Evolutionary conservation across 768 basidiomycete genomes (phyloP), one percentile per base, ranked within the genome.

Genomic region (Suillus placidus): DNA sequence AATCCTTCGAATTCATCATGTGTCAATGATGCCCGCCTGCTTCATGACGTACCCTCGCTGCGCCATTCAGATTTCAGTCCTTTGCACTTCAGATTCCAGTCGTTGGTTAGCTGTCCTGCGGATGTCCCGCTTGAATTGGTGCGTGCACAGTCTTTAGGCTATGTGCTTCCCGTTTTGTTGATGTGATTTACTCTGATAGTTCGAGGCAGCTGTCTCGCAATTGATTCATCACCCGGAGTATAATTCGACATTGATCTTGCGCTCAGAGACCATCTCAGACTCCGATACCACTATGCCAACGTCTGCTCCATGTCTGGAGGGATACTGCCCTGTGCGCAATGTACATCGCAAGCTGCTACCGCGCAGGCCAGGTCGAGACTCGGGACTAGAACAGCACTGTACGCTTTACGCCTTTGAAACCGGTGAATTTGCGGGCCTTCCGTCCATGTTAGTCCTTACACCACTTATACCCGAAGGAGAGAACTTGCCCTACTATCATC

Each of bases 191-290:
- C 57, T 42, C 60, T 42, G 57, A 20, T 67, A 95, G 93, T 97
- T 97, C 72, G 86, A 91, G 68, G 72, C 75, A 1, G 92, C 91
- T 0, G 75, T 91, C 38, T 85, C 84, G 32, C 90, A 93, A 67
- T 80, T 97, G 20, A 81, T 95, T 8, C 85, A 91, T 43, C 94
- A 97, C 72, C 96, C 96, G 7, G 96, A 98, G 72, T 93, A 94
- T 74, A 97, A 96, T 73, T 94, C 94, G 0, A 91, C 93, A 0
- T 84, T 97, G 34, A 97, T 98, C 64, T 80, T 98, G 20, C 87
- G 96, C 2, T 92, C 95, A 0, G 93, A 97, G 45, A 85, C 84
- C 4, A 58, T 92, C 23, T 73, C 74, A 7, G 83, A 88, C 54
- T 71, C 78, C 38, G 9, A 18, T 1, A 18, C 32, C 34, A 66